Base-by-base conservation (phyloP, 2,329 filamentous ascomycete species). In the Ophiosphaerella herpotricha region DNA sequence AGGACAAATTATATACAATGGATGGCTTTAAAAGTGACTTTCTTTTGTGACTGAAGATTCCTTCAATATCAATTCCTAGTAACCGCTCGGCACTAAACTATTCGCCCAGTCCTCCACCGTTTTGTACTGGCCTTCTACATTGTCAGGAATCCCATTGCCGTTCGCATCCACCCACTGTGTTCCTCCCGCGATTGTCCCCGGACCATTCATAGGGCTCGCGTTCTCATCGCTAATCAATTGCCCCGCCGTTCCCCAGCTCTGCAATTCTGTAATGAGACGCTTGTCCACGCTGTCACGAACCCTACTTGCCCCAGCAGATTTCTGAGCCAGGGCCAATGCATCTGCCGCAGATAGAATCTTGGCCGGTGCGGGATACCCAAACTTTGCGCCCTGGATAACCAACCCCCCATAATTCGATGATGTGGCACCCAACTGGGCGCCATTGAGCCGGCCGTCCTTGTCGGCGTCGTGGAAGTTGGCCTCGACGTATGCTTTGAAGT, bases 401-500 rank as follows among this genome's bases (percentile, higher is more conserved):
- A 82, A 77, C 48, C 71, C 71, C 46, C 77, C 77, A 59, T 82
- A 81, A 58, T 78, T 79, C 2, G 70, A 72, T 0, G 73, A 71
- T 7, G 70, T 57, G 6, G 66, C 72, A 43, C 75, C 78, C 7
- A 81, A 68, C 13, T 75, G 72, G 0, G 71, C 69, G 21, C 82
- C 80, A 48, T 82, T 76, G 21, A 84, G 72, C 2, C 59, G 63
- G 7, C 81, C 81, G 53, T 83, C 74, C 14, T 74, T 73, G 61
- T 82, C 72, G 2, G 74, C 70, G 58, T 84, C 82, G 52, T 80
- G 78, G 54, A 77, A 82, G 62, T 83, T 84, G 31, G 75, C 72
- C 39, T 77, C 72, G 11, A 82, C 79, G 38, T 81, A 83, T 13
- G 76, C 80, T 35, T 79, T 78, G 68, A 82, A 83, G 42, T 79